phyloP scores from a whole-genome alignment of 2,329 filamentous ascomycete genomes.

The Hymenoscyphus albidus region DNA sequence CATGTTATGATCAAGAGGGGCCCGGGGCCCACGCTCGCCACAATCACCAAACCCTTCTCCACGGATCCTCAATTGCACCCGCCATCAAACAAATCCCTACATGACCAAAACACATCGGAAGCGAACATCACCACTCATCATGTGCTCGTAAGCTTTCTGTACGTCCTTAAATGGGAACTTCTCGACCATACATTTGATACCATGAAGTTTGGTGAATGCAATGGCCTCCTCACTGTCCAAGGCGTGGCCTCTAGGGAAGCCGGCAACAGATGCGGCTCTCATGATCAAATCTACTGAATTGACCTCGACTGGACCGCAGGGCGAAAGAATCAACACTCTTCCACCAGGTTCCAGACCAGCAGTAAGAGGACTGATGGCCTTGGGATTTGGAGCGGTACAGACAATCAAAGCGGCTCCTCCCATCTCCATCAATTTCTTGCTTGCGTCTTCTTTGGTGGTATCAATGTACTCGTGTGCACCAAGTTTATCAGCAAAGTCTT shows the following conservation, averaged over 20 bases:
- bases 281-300: slow-evolving; percentile 41
- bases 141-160: slow-evolving; percentile 32
- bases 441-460: slow-evolving; percentile 48
- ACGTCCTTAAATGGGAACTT: slow-evolving; percentile 54
- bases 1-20: too few species aligned
- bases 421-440: slow-evolving; percentile 48
- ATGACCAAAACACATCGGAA: slow-evolving; percentile 28
- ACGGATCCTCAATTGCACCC: not conserved
- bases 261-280: slow-evolving; percentile 58
- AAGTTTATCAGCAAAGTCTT: slow-evolving; percentile 59
- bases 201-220: slow-evolving; percentile 57
- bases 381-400: slow-evolving; percentile 58
- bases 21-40: too few species aligned
- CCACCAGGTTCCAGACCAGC: slow-evolving; percentile 51
- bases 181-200: slow-evolving; percentile 62
- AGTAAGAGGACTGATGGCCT: slow-evolving; percentile 50
- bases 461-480: slow-evolving; percentile 61
- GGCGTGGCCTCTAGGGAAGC: slow-evolving; percentile 60
- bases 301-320: slow-evolving; percentile 44
- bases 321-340: slow-evolving; percentile 57
- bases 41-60: too few species aligned
- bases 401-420: slow-evolving; percentile 61
- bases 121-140: slow-evolving; percentile 29
- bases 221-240: slow-evolving; percentile 64
- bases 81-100: not conserved